These are phyloP conservation scores for Yarrowia keelungensis DNA, from an alignment of 805 yeast genomes.

Conservation along the genomic window DNA sequence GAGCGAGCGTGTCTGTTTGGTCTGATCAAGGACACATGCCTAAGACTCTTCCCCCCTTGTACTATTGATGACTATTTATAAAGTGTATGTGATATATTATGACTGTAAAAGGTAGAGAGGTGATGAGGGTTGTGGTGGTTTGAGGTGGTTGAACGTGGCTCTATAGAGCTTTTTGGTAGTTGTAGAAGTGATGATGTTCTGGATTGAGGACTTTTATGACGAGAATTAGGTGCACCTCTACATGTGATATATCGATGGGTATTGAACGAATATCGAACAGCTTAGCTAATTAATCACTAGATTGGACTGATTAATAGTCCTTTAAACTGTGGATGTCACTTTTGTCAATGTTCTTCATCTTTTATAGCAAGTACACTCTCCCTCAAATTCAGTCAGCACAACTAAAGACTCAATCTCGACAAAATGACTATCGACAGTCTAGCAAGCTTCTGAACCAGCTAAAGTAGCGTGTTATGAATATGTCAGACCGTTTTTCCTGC, in stretches of 20 bases:
- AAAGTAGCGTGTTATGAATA: background rate
- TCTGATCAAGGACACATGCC: background rate
- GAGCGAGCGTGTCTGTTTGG: background rate
- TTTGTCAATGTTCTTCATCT: background rate
- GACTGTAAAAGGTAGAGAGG: background rate
- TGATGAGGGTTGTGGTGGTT: too few species aligned
- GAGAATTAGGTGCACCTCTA: too few species aligned
- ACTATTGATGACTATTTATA: conserved; percentile 38
- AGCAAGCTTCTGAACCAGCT: background rate
- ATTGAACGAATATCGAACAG: too few species aligned
- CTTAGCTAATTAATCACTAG: background rate
- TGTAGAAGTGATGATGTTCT: too few species aligned
- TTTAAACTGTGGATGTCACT: background rate
- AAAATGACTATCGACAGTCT: background rate
- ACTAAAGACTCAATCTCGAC: too few species aligned
- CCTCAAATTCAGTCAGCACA: too few species aligned
- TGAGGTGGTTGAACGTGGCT: too few species aligned
- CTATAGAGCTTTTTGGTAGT: too few species aligned
- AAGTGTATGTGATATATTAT: conserved; percentile 38
- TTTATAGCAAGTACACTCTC: too few species aligned
- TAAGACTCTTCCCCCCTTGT: conserved; percentile 16
- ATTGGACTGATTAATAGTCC: background rate
- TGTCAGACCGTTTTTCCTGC: background rate
- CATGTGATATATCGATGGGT: too few species aligned
- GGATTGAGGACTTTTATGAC: too few species aligned